Evolutionary conservation across 164 flowering plant genomes (phyloP).

Genomic region (Macadamia integrifolia): DNA sequence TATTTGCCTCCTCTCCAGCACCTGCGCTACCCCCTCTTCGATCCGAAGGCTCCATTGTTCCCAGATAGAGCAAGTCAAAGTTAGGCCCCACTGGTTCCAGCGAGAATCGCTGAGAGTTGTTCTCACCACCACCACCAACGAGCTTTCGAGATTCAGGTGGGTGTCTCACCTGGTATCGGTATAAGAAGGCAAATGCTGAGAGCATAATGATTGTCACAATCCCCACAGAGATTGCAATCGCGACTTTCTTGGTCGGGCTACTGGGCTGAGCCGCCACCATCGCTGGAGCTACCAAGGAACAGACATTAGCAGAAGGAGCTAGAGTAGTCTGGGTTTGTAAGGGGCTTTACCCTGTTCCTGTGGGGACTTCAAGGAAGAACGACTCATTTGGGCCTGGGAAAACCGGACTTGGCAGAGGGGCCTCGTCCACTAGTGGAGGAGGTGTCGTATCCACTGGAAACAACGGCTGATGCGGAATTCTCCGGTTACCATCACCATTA

Average conservation of each 20-base stretch:
- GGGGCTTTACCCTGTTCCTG: constrained; percentile 17
- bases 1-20: constrained; percentile 14
- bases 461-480: constrained; percentile 85
- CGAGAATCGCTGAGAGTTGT: constrained; percentile 20
- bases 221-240: constrained; percentile 69
- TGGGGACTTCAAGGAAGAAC: constrained; percentile 69
- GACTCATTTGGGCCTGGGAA: constrained; percentile 51
- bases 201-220: constrained; percentile 73
- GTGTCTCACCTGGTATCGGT: constrained; percentile 44
- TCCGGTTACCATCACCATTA: constrained; percentile 5
- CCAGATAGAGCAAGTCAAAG: constrained; percentile 65
- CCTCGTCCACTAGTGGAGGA: constrained; percentile 35
- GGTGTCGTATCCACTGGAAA: constrained; percentile 47
- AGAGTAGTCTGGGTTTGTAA: constrained; percentile 32
- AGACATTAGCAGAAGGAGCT: constrained; percentile 20
- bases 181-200: constrained; percentile 66
- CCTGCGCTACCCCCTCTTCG: constrained; percentile 7
- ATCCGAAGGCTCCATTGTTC: constrained; percentile 65
- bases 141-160: constrained; percentile 62
- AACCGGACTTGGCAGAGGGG: constrained; percentile 27
- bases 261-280: constrained; percentile 41
- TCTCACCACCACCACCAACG: constrained; percentile 12
- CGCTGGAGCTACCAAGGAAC: constrained; percentile 33
- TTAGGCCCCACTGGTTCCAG: constrained; percentile 37
- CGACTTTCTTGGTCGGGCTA: constrained; percentile 49